Conservation (phyloP, 495 filamentous ascomycete genomes). For the Aspergillus asperescens region DNA sequence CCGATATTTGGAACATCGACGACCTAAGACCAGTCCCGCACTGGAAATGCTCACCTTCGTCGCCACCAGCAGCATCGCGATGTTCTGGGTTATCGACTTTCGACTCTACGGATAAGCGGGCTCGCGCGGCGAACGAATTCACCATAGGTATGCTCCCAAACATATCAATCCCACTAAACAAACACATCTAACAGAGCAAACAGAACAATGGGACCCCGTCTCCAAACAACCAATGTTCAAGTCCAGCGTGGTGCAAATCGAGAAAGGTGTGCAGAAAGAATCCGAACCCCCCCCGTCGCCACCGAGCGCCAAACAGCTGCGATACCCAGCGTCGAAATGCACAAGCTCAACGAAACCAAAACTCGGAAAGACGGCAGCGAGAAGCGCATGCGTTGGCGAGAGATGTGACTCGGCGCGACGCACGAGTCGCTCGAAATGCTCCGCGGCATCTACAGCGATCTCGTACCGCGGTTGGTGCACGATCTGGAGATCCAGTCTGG, state of each 20-base stretch:
- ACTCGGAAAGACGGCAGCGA: background rate
- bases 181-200: background rate
- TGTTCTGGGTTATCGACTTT: slow-evolving; percentile 5
- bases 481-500: slow-evolving; percentile 17
- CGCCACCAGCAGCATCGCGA: background rate
- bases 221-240: slow-evolving; percentile 19
- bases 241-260: slow-evolving; percentile 10
- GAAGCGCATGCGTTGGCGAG: slow-evolving; percentile 7
- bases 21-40: background rate
- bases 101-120: background rate
- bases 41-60: slow-evolving; percentile 10
- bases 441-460: slow-evolving; percentile 9
- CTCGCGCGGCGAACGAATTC: background rate
- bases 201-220: slow-evolving; percentile 19
- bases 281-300: background rate
- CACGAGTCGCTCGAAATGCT: slow-evolving; percentile 16
- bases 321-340: background rate
- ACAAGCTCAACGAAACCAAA: background rate
- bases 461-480: slow-evolving; percentile 10
- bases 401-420: slow-evolving; percentile 16
- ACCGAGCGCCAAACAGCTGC: slow-evolving; percentile 1
- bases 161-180: background rate
- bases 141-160: background rate
- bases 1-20: slow-evolving; percentile 5
- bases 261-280: slow-evolving; percentile 11